phyloP scores from a whole-genome alignment of 1,284 basidiomycete genomes.

The Tylopilus sp. region DNA sequence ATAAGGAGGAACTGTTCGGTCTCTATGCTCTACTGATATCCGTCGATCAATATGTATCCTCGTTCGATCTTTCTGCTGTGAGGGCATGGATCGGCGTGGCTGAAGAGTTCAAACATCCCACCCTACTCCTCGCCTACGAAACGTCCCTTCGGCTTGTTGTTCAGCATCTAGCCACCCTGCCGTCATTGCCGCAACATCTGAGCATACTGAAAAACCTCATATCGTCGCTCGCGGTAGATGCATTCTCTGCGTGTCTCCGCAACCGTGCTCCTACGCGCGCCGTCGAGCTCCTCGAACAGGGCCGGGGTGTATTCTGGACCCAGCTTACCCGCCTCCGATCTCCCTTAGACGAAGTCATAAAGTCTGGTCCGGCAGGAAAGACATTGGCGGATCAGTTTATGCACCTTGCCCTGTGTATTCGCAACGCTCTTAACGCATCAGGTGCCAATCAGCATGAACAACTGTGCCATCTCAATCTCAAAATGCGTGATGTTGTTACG shows the following conservation, averaged over 20 bases:
- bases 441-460: not conserved
- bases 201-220: no score
- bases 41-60: no score
- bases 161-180: no score
- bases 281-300: not conserved
- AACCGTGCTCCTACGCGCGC: not conserved
- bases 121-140: no score
- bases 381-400: not conserved
- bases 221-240: no score
- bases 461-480: not conserved
- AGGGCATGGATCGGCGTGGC: no score
- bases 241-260: not conserved
- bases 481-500: not conserved
- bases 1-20: no score
- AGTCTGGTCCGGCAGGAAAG: not conserved
- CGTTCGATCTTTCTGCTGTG: no score
- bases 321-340: not conserved
- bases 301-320: not conserved
- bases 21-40: no score
- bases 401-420: not conserved
- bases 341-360: not conserved
- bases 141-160: no score
- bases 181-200: no score
- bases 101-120: no score
- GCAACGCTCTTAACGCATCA: not conserved